Conservation (phyloP, 106 monocot species). For the Ottelia alismoides region DNA sequence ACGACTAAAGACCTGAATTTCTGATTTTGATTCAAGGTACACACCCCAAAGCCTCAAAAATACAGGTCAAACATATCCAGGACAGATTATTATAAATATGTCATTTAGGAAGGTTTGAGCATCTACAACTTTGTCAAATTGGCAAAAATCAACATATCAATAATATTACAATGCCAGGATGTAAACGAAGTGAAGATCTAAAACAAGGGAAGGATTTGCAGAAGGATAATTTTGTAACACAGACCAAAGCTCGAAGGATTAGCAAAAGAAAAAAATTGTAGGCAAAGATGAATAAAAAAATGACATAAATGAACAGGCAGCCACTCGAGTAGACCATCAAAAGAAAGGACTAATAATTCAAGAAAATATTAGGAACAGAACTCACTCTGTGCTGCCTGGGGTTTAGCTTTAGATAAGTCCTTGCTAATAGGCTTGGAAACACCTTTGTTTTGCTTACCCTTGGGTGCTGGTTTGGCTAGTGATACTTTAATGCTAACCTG, state of each 20-base stretch:
- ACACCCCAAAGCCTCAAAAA: too few relatives aligned
- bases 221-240: too few relatives aligned
- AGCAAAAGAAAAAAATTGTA: not conserved
- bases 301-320: slow-evolving; percentile 1
- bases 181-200: too few relatives aligned
- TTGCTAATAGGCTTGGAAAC: slow-evolving; percentile 22
- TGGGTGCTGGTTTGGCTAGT: slow-evolving; percentile 66
- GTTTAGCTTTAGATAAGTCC: slow-evolving; percentile 26
- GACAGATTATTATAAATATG: too few relatives aligned
- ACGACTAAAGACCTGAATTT: too few relatives aligned
- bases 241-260: not conserved
- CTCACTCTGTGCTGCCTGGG: slow-evolving; percentile 44
- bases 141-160: too few relatives aligned
- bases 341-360: not conserved
- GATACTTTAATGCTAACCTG: slow-evolving; percentile 84
- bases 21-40: too few relatives aligned
- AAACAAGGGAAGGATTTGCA: too few relatives aligned
- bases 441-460: slow-evolving; percentile 54
- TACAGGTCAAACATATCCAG: too few relatives aligned
- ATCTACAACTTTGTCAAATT: too few relatives aligned
- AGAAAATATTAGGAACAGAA: not conserved
- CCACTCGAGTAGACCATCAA: not conserved
- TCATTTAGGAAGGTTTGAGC: too few relatives aligned
- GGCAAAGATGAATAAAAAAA: not conserved
- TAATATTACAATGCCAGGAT: too few relatives aligned